Evolutionary conservation across 805 yeast genomes (phyloP).

Genomic region (Saturnispora halmiae): DNA sequence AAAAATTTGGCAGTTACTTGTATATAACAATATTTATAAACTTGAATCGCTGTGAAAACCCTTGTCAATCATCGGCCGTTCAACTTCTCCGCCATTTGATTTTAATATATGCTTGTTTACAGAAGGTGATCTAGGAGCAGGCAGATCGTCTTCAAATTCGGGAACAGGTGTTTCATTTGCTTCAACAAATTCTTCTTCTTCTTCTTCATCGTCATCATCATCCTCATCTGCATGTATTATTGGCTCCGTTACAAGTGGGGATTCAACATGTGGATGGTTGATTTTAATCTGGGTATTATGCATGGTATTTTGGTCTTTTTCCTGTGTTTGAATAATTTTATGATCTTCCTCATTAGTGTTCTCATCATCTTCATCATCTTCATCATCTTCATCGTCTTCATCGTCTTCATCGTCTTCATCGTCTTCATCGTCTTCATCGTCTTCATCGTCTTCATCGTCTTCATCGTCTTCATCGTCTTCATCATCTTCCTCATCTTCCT

Average conservation of each 20-base stretch:
- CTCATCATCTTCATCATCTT: not conserved
- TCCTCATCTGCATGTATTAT: constrained; percentile 7
- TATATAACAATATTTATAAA: too few relatives aligned
- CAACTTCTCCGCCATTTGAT: constrained; percentile 11
- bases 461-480: constrained; percentile 33
- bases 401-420: constrained; percentile 18
- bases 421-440: constrained; percentile 24
- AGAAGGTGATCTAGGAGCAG: constrained; percentile 14
- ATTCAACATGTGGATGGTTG: constrained; percentile 2
- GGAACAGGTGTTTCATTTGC: constrained; percentile 4
- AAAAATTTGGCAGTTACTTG: too few relatives aligned
- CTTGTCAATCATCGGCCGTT: constrained; percentile 2
- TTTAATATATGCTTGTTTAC: constrained; percentile 13
- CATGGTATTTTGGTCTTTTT: constrained; percentile 11
- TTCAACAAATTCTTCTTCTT: constrained; percentile 5
- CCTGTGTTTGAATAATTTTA: too few relatives aligned
- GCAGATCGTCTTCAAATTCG: constrained; percentile 10
- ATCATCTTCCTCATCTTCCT: constrained; percentile 33
- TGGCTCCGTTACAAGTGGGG: constrained; percentile 1
- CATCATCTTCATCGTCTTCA: constrained; percentile 1
- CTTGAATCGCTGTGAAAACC: constrained; percentile 7
- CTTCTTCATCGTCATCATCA: constrained; percentile 6
- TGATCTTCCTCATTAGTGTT: not conserved
- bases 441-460: constrained; percentile 33
- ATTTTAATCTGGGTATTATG: not conserved